phyloP scores from a whole-genome alignment of 2,329 filamentous ascomycete genomes.

The Pestalotiopsis fici region DNA sequence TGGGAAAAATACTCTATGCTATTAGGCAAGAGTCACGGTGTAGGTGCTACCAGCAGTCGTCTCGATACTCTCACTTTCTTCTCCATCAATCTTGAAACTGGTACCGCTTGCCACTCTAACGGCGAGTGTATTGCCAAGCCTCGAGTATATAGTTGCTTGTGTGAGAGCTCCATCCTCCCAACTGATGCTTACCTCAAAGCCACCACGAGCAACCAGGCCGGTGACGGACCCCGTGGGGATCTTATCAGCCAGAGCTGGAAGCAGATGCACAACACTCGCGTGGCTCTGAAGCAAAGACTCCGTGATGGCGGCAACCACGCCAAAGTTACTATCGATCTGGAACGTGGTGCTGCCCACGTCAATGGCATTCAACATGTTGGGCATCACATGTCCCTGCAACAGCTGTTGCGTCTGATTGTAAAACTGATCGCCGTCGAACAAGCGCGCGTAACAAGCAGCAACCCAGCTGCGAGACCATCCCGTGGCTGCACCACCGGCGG shows the following conservation, averaged over 20 bases:
- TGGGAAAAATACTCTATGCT: neutral
- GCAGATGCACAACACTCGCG: conserved; percentile 11
- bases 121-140: neutral
- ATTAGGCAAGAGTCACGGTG: neutral
- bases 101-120: neutral
- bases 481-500: conserved; percentile 42
- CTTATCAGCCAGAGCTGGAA: conserved; percentile 13
- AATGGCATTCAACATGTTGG: conserved; percentile 9
- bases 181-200: conserved; percentile 11
- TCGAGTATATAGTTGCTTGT: neutral
- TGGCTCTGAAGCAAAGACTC: conserved; percentile 43
- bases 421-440: conserved; percentile 7
- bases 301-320: conserved; percentile 43
- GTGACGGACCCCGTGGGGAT: neutral
- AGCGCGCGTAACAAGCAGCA: conserved; percentile 32
- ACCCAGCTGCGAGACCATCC: conserved; percentile 51
- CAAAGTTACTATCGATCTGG: conserved; percentile 52
- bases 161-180: conserved; percentile 9
- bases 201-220: conserved; percentile 13
- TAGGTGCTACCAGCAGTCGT: neutral
- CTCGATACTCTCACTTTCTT: conserved; percentile 1
- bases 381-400: neutral
- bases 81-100: conserved; percentile 1
- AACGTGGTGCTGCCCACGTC: conserved; percentile 41
- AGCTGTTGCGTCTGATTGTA: conserved; percentile 1